Base-by-base conservation (phyloP, 306 rosid species). In the Cajanus cajan region DNA sequence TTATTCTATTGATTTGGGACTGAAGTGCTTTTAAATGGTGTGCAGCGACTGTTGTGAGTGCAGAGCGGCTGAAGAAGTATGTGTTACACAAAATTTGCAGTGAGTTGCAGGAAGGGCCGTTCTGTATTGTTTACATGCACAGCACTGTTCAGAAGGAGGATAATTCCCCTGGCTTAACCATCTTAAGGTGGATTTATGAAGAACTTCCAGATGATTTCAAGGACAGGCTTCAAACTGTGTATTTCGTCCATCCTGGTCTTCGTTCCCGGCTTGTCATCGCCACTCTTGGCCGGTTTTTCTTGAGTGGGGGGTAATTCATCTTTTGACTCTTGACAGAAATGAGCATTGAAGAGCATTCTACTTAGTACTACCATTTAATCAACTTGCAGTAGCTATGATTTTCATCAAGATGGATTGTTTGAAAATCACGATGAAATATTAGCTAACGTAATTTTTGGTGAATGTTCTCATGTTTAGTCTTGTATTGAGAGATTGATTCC, bases 121-220 rank as follows among this genome's bases (percentile, higher is more conserved):
- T 87, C 86, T 91, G 92, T 84, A 69, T 95, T 71, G 98, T 87
- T 76, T 95, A 95, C 89, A 82, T 92, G 86, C 92, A 95, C 82
- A 86, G 86, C 51, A 90, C 91, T 2, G 97, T 89, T 61, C 97
- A 92, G 71, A 90, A 83, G 84, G 98, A 92, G 82, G 97, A 95
- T 74, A 95, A 95, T 76, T 91, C 91, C 79, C 98, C 98, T 14
- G 98, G 98, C 66, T 44, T 95, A 1, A 95, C 97, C 40, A 91
- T 95, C 83, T 85, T 95, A 87, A 90, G 98, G 90, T 95, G 97
- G 98, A 93, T 95, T 78, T 95, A 92, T 65, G 98, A 95, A 88
- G 97, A 91, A 16, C 92, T 92, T 76, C 90, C 98, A 8, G 48
- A 82, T 62, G 88, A 86, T 36, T 81, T 89, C 74, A 92, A 90